A percentile compares a stretch with the other conserved stretches of the same genome.
Evolutionary conservation across 2,329 filamentous ascomycete genomes (phyloP).

Genomic region (Beauveria medogensis): DNA sequence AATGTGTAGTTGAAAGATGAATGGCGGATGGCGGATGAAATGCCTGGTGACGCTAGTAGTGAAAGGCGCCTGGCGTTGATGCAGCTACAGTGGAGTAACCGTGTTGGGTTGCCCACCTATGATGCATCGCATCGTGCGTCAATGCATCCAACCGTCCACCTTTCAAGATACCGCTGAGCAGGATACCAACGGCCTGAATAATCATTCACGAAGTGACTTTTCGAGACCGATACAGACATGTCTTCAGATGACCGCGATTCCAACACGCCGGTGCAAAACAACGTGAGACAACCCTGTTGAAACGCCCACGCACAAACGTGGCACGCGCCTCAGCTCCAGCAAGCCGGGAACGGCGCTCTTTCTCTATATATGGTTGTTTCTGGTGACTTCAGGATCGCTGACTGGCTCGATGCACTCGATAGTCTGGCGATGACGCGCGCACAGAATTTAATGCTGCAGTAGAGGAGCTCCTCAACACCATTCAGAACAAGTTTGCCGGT

Average conservation of each 20-base stretch:
- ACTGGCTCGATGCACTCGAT: not conserved
- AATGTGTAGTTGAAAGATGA: not conserved
- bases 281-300: conserved; percentile 23
- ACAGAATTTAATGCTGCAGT: conserved; percentile 69
- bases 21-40: not conserved
- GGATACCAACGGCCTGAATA: not conserved
- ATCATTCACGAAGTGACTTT: not conserved
- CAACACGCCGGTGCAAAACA: conserved; percentile 22
- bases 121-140: not conserved
- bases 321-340: not conserved
- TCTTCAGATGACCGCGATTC: conserved; percentile 30
- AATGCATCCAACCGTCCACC: conserved; percentile 1
- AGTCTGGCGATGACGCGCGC: conserved; percentile 35
- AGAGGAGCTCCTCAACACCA: conserved; percentile 76
- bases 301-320: not conserved
- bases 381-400: not conserved
- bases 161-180: not conserved
- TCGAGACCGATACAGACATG: conserved; percentile 20
- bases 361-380: not conserved
- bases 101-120: not conserved
- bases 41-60: not conserved
- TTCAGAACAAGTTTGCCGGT: conserved; percentile 77
- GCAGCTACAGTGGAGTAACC: conserved; percentile 6
- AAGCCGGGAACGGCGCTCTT: not conserved
- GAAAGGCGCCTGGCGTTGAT: not conserved